These are phyloP conservation scores for Ophiocordyceps camponoti-floridani DNA, from an alignment of 2,329 filamentous ascomycete species.

Conservation along the genomic window DNA sequence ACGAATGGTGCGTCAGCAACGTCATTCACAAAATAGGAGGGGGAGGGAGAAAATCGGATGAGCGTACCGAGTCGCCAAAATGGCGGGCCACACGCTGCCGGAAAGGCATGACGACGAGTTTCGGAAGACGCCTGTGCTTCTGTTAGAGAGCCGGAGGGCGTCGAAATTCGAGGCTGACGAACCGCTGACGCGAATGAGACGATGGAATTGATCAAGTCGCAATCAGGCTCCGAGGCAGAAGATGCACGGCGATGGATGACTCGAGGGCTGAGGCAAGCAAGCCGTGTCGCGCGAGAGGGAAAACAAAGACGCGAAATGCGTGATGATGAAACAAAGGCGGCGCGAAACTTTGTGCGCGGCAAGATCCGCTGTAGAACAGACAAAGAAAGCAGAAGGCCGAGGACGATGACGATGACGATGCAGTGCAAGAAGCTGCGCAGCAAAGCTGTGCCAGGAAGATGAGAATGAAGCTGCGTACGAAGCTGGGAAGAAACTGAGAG, in stretches of 20 bases:
- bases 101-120: constrained; percentile 14
- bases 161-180: not conserved
- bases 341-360: not conserved
- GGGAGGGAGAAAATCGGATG: not conserved
- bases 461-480: not conserved
- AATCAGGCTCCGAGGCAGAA: no score
- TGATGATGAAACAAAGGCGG: not conserved
- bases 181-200: not conserved
- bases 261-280: not conserved
- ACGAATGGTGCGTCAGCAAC: not conserved
- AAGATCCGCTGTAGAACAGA: not conserved
- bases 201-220: not conserved
- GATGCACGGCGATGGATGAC: no score
- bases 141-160: not conserved
- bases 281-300: not conserved
- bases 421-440: no score
- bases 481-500: not conserved
- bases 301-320: not conserved
- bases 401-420: not conserved
- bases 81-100: constrained; percentile 25
- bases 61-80: constrained; percentile 27
- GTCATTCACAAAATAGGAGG: not conserved
- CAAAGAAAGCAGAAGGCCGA: not conserved
- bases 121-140: not conserved
- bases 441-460: not conserved